These are phyloP conservation scores for Stachybotrys chartarum DNA, from an alignment of 2,329 filamentous ascomycete genomes.

Conservation along the genomic window DNA sequence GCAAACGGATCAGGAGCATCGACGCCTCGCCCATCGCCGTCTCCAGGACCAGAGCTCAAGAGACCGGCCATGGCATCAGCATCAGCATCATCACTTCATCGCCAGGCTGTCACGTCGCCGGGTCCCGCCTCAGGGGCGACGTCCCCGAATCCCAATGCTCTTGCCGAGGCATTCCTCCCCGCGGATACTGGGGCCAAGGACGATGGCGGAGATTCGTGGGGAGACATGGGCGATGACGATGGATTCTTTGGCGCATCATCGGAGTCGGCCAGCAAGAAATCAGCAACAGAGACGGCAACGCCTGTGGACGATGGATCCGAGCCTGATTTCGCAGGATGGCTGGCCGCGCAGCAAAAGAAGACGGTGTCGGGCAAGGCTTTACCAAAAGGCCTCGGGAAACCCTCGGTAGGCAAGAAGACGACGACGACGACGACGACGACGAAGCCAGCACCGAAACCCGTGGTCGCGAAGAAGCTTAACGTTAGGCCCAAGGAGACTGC, in stretches of 20 bases:
- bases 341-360: conserved; percentile 81
- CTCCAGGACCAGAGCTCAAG: conserved; percentile 31
- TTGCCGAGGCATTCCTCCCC: conserved; percentile 44
- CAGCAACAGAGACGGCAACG: conserved; percentile 27
- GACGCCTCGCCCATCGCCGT: conserved; percentile 31
- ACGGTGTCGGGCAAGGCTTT: conserved; percentile 52
- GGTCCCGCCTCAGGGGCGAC: conserved; percentile 37
- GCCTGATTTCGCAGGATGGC: conserved; percentile 92
- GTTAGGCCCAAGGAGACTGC: conserved; percentile 55
- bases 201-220: conserved; percentile 72
- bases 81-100: conserved; percentile 50
- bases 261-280: conserved; percentile 17
- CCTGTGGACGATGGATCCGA: conserved; percentile 73
- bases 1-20: conserved; percentile 36
- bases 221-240: conserved; percentile 53
- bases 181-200: conserved; percentile 43
- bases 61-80: conserved; percentile 41
- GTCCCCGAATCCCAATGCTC: conserved; percentile 34
- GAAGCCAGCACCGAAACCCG: conserved; percentile 36
- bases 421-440: conserved; percentile 22
- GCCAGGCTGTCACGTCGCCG: conserved; percentile 50
- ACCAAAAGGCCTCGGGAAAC: conserved; percentile 76
- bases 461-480: conserved; percentile 59
- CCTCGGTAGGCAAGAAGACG: conserved; percentile 34
- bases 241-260: conserved; percentile 27